Percentiles rank a stretch among this genome's conserved stretches.
These are phyloP conservation scores for Lomentospora prolificans DNA, from an alignment of 2,329 filamentous ascomycete genomes.

Conservation along the genomic window DNA sequence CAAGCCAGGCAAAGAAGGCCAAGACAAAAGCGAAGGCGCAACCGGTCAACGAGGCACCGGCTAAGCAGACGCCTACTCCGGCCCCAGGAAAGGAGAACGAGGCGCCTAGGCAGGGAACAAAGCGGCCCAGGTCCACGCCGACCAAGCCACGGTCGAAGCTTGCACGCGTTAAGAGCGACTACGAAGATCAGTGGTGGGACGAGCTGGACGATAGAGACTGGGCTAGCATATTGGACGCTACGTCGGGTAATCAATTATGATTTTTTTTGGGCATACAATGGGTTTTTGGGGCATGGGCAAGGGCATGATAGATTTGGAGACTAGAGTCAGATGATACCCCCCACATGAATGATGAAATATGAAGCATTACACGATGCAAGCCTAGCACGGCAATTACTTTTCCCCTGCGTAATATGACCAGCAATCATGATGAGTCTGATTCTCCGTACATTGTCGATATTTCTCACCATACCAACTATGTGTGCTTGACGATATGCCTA, in stretches of 20 bases:
- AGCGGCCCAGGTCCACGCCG: background rate
- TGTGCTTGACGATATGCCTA: no score
- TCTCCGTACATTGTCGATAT: no score
- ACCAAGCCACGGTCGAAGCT: background rate
- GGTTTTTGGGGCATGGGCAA: no score
- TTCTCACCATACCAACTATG: no score
- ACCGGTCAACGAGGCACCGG: background rate
- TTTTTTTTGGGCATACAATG: background rate
- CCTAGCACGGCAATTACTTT: no score
- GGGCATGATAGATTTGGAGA: no score
- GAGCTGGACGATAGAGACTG: background rate
- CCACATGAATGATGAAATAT: no score
- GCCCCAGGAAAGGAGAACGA: background rate
- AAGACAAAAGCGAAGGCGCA: background rate
- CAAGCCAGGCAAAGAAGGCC: constrained; percentile 16
- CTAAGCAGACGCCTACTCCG: background rate
- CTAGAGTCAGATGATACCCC: no score
- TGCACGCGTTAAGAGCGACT: background rate
- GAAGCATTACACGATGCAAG: no score
- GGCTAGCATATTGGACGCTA: background rate
- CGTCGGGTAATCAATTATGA: background rate
- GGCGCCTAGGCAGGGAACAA: background rate
- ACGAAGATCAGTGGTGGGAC: constrained; percentile 7
- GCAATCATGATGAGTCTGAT: no score
- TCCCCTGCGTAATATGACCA: no score